Base-by-base conservation (phyloP, 2,329 filamentous ascomycete species). In the Aspergillus sp. region DNA sequence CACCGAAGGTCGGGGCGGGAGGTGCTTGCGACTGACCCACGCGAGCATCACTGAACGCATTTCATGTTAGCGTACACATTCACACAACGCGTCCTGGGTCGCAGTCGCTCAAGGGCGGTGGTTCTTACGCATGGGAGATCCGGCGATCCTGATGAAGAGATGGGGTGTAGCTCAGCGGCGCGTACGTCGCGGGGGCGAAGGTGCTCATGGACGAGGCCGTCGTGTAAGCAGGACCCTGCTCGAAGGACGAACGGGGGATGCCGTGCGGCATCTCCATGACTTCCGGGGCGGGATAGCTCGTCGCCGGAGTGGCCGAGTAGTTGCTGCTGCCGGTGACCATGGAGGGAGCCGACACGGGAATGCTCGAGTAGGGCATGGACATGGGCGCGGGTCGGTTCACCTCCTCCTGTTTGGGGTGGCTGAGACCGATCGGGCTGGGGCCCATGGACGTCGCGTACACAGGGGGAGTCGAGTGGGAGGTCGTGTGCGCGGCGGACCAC, bases 121-220 rank as follows among this genome's bases (percentile, higher is more conserved):
- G 77, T 72, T 89, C 88, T 87, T 81, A 95, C 88, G 89, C 83
- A 75, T 94, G 89, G 63, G 91, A 93, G 66, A 90, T 86, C 72
- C 90, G 88, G 74, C 91, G 79, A 56, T 80, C 75, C 74, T 60
- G 83, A 68, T 76, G 69, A 48, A 87, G 80, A 14, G 85, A 83
- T 11, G 85, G 80, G 40, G 86, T 84, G 68, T 94, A 95, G 56
- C 87, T 88, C 68, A 94, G 78, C 52, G 86, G 79, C 59, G 92
- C 88, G 71, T 92, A 95, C 86, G 83, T 59, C 82, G 83, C 55
- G 83, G 84, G 54, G 81, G 88, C 52, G 85, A 84, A 62, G 83
- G 80, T 74, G 89, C 89, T 58, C 64, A 88, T 85, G 20, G 88
- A 83, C 19, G 89, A 86, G 42, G 88, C 81, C 13, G 84, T 79